Base-by-base conservation (phyloP, 2,329 filamentous ascomycete species). In the Madurella mycetomatis region DNA sequence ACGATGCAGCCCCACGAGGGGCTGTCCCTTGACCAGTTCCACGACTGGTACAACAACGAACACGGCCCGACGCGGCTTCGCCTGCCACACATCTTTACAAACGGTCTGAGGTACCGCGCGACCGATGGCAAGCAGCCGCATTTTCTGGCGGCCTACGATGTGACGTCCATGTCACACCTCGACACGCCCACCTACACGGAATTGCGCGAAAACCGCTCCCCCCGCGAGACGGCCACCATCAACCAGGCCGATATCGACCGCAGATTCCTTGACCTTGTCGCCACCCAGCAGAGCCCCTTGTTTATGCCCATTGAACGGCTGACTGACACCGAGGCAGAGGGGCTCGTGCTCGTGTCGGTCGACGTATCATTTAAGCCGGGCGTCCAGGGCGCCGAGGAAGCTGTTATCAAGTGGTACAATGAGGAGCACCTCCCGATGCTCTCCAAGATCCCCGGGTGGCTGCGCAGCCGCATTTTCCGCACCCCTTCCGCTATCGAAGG, bases 31-130 rank as follows among this genome's bases (percentile, higher is more conserved):
- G 76, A 82, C 58, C 83, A 88, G 65, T 95, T 95, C 72, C 87
- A 95, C 71, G 89, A 95, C 69, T 92, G 89, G 88, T 95, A 95
- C 76, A 92, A 95, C 75, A 94, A 91, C 70, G 90, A 95, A 74
- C 90, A 95, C 73, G 90, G 90, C 51, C 90, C 90, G 16, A 82
- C 85, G 15, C 86, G 90, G 46, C 80, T 95, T 7, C 86, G 89
- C 47, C 74, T 95, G 13, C 83, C 88, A 4, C 84, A 87, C 64
- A 84, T 92, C 67, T 83, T 84, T 67, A 68, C 73, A 62, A 94
- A 90, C 69, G 90, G 90, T 55, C 85, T 94, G 63, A 86, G 90
- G 42, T 95, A 91, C 72, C 80, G 78, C 25, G 86, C 88, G 9
- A 80, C 74, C 15, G 88, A 92, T 67, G 72, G 75, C 47, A 60